These are phyloP conservation scores for Aureobasidium subglaciale DNA, from an alignment of 2,329 filamentous ascomycete species.

Conservation along the genomic window DNA sequence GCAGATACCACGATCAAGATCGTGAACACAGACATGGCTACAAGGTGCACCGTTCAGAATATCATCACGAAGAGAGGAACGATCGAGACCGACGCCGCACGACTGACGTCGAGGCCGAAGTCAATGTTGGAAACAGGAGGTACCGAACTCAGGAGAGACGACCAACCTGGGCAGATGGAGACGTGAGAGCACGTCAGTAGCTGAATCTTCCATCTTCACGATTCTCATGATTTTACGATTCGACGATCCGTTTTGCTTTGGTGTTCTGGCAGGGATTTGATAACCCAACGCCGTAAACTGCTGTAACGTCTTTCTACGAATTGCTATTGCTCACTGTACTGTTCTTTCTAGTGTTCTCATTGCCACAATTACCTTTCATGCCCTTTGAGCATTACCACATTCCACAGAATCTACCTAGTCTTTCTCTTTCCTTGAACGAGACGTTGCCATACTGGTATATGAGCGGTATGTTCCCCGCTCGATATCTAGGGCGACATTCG, in stretches of 20 bases:
- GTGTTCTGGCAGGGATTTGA: not conserved
- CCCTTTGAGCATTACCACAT: not conserved
- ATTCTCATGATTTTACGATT: not conserved
- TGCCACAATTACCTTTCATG: not conserved
- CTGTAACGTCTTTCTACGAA: not conserved
- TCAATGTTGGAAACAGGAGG: not conserved
- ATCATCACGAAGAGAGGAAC: not conserved
- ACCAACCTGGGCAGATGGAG: not conserved
- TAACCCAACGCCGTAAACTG: not conserved
- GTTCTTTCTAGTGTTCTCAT: not conserved
- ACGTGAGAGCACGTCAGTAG: not conserved
- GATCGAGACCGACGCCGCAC: not conserved
- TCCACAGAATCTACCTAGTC: not conserved
- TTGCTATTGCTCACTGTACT: not conserved
- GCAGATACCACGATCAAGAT: not conserved
- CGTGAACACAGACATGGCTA: not conserved
- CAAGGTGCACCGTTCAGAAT: not conserved
- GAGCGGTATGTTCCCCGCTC: not conserved
- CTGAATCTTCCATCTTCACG: not conserved
- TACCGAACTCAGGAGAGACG: slow-evolving; percentile 8
- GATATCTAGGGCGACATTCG: not conserved
- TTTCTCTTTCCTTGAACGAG: not conserved
- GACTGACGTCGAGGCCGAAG: not conserved
- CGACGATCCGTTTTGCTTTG: not conserved
- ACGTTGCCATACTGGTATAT: not conserved